These are phyloP conservation scores for Fusarium phyllophilum DNA, from an alignment of 2,329 filamentous ascomycete genomes.

Conservation along the genomic window DNA sequence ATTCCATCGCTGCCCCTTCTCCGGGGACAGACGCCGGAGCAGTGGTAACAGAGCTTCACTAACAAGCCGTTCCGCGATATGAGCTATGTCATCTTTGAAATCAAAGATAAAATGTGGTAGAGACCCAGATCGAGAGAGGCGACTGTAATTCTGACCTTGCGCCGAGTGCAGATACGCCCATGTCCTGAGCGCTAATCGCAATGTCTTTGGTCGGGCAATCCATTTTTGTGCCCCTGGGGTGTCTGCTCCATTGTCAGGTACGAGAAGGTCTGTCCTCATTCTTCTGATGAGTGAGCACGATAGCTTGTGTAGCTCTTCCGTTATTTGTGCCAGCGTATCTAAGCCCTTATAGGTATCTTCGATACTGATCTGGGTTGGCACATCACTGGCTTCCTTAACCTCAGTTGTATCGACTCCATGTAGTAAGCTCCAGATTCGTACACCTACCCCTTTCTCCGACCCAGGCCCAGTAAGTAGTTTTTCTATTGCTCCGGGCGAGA, in stretches of 20 bases:
- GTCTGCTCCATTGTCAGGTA: slow-evolving; percentile 55
- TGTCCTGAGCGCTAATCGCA: slow-evolving; percentile 82
- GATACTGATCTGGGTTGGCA: slow-evolving; percentile 91
- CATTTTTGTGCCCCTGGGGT: slow-evolving; percentile 60
- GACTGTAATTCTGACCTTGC: slow-evolving; percentile 68
- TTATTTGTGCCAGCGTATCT: slow-evolving; percentile 70
- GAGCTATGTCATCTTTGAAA: slow-evolving; percentile 65
- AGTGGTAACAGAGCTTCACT: slow-evolving; percentile 74
- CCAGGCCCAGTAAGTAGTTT: slow-evolving; percentile 76
- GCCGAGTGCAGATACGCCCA: slow-evolving; percentile 52
- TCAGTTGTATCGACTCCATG: slow-evolving; percentile 82
- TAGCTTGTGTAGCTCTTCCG: slow-evolving; percentile 74
- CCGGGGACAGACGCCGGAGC: slow-evolving; percentile 78
- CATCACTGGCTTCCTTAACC: slow-evolving; percentile 74
- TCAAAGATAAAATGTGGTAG: slow-evolving; percentile 80
- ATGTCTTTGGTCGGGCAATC: slow-evolving; percentile 82
- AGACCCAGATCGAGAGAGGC: slow-evolving; percentile 79
- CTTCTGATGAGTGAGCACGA: slow-evolving; percentile 76
- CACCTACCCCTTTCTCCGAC: slow-evolving; percentile 75
- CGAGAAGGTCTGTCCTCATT: slow-evolving; percentile 81
- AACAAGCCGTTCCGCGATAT: slow-evolving; percentile 74
- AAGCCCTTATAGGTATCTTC: slow-evolving; percentile 89
- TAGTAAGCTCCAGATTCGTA: slow-evolving; percentile 79
- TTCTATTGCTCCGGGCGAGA: slow-evolving; percentile 74
- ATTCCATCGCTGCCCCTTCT: slow-evolving; percentile 75